Conservation (phyloP, 2,329 filamentous ascomycete genomes). For the Venturia effusa region DNA sequence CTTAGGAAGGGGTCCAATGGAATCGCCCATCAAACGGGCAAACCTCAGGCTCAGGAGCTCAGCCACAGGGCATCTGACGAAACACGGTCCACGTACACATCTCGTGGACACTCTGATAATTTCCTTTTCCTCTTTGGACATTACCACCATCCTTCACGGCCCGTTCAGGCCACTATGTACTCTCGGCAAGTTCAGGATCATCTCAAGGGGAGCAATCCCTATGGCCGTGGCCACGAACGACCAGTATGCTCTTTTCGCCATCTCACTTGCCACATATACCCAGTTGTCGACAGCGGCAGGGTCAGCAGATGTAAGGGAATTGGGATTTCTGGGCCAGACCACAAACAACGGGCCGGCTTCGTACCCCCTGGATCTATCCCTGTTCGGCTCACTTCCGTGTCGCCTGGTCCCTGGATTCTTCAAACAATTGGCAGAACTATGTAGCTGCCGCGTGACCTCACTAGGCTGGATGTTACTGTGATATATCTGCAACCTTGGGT, state of each 20-base stretch:
- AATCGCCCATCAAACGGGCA: no score
- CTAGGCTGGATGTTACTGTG: background rate
- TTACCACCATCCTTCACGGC: background rate
- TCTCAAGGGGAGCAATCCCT: background rate
- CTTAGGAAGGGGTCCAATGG: background rate
- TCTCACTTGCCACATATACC: background rate
- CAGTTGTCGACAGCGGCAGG: background rate
- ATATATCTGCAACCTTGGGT: background rate
- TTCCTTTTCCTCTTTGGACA: background rate
- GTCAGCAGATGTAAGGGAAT: conserved; percentile 4
- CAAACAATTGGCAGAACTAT: background rate
- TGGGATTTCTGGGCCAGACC: background rate
- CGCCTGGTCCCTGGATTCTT: background rate
- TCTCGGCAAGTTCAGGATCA: background rate
- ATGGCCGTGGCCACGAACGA: background rate
- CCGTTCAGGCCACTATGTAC: background rate
- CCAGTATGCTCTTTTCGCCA: background rate
- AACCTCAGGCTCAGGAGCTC: no score
- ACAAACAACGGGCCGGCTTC: background rate
- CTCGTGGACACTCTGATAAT: background rate
- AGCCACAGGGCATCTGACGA: background rate
- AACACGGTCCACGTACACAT: background rate
- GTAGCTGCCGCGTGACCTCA: background rate
- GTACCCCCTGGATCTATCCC: background rate
- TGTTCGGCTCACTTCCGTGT: background rate